phyloP scores from a whole-genome alignment of 331 rosid species.

The Saraca asoca region DNA sequence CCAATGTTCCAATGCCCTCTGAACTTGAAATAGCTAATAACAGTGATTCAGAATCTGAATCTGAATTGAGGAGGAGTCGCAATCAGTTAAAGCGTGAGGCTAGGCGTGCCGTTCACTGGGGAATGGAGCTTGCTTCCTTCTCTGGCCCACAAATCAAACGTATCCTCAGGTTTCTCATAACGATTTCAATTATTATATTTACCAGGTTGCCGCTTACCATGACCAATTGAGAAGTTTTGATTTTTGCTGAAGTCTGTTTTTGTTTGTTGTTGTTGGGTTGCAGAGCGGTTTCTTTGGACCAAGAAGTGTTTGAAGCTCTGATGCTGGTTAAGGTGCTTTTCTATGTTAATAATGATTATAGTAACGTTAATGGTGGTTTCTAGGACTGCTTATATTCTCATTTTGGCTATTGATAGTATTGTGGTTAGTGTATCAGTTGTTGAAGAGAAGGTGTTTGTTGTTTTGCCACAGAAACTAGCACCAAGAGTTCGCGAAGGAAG shows the following conservation, averaged over 20 bases:
- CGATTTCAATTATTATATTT: background rate
- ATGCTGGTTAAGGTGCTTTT: slow-evolving; percentile 66
- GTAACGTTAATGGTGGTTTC: background rate
- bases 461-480: slow-evolving; percentile 68
- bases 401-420: background rate
- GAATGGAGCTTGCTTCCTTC: slow-evolving; percentile 76
- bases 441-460: slow-evolving; percentile 67
- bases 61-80: slow-evolving; percentile 60
- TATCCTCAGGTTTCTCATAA: slow-evolving; percentile 56
- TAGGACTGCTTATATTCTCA: slow-evolving; percentile 31
- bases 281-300: slow-evolving; percentile 68
- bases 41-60: slow-evolving; percentile 43
- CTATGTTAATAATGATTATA: background rate
- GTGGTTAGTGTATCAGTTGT: background rate
- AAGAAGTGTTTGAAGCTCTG: slow-evolving; percentile 67
- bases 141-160: slow-evolving; percentile 78
- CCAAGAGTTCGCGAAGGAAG: slow-evolving; percentile 91
- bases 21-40: slow-evolving; percentile 29
- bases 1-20: slow-evolving; percentile 35
- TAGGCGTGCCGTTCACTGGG: slow-evolving; percentile 82
- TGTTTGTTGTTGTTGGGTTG: slow-evolving; percentile 21
- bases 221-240: slow-evolving; percentile 10
- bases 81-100: slow-evolving; percentile 86
- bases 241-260: background rate
- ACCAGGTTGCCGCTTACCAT: background rate